Evolutionary conservation across 164 flowering plant species (phyloP).

Genomic region (Houttuynia cordata): DNA sequence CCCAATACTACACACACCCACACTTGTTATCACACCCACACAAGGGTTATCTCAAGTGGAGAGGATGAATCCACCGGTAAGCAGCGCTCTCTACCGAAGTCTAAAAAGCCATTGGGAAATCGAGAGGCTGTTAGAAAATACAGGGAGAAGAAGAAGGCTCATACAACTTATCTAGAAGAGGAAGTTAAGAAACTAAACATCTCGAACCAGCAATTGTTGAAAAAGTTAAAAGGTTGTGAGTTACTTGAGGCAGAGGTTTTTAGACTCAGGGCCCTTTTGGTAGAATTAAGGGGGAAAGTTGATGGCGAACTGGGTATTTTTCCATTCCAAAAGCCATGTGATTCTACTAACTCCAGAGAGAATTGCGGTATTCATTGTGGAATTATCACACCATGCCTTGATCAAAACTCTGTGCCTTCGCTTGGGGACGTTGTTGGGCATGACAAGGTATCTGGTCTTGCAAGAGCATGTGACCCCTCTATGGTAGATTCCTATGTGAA

Average conservation of each 20-base stretch:
- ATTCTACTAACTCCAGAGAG: conserved; percentile 18
- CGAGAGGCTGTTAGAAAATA: conserved; percentile 71
- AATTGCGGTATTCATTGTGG: conserved; percentile 22
- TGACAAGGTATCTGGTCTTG: conserved; percentile 12
- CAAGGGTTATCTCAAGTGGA: conserved; percentile 29
- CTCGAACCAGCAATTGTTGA: conserved; percentile 48
- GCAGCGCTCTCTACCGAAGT: conserved; percentile 10
- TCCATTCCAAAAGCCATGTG: conserved; percentile 31
- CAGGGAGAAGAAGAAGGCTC: conserved; percentile 77
- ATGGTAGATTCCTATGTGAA: conserved; percentile 15
- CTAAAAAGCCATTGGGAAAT: conserved; percentile 37
- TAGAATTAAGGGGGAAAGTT: conserved; percentile 43
- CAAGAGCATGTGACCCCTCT: conserved; percentile 21
- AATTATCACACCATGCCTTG: conserved; percentile 20
- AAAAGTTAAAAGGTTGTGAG: conserved; percentile 40
- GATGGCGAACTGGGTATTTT: conserved; percentile 42
- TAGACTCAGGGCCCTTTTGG: conserved; percentile 33
- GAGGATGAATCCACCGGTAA: conserved; percentile 14
- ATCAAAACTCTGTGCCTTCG: conserved; percentile 14
- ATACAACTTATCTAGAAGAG: conserved; percentile 49
- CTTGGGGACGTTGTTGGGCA: conserved; percentile 11
- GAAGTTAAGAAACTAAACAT: conserved; percentile 38
- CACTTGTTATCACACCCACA: conserved; percentile 61
- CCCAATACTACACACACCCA: conserved; percentile 63
- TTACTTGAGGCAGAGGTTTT: conserved; percentile 45